These are phyloP conservation scores for Yamadazyma akitaensis DNA, from an alignment of 805 yeast species.

Conservation along the genomic window DNA sequence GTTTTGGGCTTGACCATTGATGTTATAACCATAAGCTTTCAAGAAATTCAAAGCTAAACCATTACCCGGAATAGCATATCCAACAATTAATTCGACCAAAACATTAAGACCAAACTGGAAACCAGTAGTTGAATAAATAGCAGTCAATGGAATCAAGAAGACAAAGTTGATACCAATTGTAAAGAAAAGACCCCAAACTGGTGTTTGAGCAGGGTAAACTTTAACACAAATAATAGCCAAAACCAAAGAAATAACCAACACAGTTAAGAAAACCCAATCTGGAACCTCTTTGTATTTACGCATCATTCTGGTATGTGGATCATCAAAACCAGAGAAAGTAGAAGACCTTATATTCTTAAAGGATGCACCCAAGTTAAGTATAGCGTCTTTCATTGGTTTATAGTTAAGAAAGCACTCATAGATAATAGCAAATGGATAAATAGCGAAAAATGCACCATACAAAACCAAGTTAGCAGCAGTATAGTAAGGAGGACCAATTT, in stretches of 20 bases:
- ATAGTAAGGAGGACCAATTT: conserved; percentile 30
- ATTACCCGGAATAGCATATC: conserved; percentile 37
- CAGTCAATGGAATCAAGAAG: conserved; percentile 31
- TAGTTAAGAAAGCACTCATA: conserved; percentile 30
- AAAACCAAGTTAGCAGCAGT: conserved; percentile 27
- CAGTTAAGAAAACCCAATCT: conserved; percentile 26
- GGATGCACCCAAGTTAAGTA: conserved; percentile 9
- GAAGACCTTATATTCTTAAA: conserved; percentile 38
- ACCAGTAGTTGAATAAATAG: conserved; percentile 29
- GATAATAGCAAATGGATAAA: conserved; percentile 40
- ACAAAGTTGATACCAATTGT: conserved; percentile 30
- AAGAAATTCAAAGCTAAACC: conserved; percentile 41
- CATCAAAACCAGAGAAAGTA: conserved; percentile 29
- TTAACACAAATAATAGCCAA: conserved; percentile 30
- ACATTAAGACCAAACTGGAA: conserved; percentile 33
- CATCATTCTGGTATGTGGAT: conserved; percentile 34
- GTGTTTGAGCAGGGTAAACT: conserved; percentile 31
- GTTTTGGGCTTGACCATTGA: conserved; percentile 54
- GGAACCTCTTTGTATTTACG: conserved; percentile 32
- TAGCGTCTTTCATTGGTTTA: conserved; percentile 18
- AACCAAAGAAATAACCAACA: conserved; percentile 27
- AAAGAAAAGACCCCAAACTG: conserved; percentile 37
- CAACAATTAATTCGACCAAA: conserved; percentile 34
- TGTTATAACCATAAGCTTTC: conserved; percentile 57
- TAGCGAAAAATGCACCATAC: conserved; percentile 29